These are phyloP conservation scores for Phytophthora sp. DNA, from an alignment of 352 stramenopile species.

Conservation along the genomic window DNA sequence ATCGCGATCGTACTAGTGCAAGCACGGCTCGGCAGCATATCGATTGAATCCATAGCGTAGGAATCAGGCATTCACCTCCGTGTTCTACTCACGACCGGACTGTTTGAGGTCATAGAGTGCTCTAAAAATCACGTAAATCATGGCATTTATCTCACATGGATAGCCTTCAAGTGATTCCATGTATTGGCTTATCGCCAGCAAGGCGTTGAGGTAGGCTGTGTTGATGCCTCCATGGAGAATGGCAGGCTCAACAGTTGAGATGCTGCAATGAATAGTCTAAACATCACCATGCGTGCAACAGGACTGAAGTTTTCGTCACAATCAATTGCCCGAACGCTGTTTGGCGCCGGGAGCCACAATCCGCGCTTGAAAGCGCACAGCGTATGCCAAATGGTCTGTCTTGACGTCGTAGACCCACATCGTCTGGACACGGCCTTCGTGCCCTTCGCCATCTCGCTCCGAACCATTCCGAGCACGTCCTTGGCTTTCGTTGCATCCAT, in stretches of 20 bases:
- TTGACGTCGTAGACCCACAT: not conserved
- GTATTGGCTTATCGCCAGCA: not conserved
- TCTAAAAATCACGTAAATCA: slow-evolving; percentile 1
- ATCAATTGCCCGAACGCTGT: not conserved
- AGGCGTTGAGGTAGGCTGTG: slow-evolving; percentile 1
- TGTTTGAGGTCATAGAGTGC: not conserved
- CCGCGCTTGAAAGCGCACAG: not conserved
- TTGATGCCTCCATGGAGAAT: slow-evolving; percentile 3
- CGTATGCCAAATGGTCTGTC: not conserved
- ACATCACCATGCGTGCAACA: slow-evolving; percentile 10
- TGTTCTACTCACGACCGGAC: slow-evolving; percentile 5
- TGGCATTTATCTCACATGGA: not conserved
- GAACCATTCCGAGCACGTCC: not conserved
- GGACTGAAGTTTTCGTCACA: not conserved
- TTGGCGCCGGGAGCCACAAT: not conserved
- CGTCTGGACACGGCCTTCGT: not conserved
- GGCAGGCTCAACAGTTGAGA: not conserved
- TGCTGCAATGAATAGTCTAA: slow-evolving; percentile 7
- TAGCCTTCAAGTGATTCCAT: not conserved
- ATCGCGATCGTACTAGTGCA: not conserved
- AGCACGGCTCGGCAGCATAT: not conserved
- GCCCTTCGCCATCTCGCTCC: not conserved
- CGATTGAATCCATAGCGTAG: not conserved
- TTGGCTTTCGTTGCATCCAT: not conserved
- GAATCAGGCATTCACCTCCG: not conserved